Percentiles rank a stretch among this genome's conserved stretches.
Conservation (phyloP, 83 land plant species). For the Thuja plicata region DNA sequence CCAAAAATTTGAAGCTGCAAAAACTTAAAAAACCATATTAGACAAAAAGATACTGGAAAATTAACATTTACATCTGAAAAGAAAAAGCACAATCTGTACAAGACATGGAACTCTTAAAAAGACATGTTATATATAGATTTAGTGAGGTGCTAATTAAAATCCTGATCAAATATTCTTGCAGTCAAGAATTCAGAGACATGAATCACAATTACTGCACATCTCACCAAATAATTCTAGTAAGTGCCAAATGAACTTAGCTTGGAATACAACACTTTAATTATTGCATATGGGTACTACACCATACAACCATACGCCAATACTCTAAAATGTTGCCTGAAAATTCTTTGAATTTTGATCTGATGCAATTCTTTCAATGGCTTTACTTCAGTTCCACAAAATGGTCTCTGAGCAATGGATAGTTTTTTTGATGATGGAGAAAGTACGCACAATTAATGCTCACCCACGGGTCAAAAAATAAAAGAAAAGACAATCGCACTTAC, state of each 20-base stretch:
- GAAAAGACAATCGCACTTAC: constrained; percentile 28
- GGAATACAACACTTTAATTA: background rate
- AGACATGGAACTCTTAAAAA: background rate
- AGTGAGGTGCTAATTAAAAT: background rate
- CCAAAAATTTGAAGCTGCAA: background rate
- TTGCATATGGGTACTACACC: background rate
- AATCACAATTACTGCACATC: background rate
- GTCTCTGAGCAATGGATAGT: background rate
- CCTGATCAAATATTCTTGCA: background rate
- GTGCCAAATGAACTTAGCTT: background rate
- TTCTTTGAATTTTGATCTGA: background rate
- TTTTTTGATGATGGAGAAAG: background rate
- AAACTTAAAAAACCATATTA: no score
- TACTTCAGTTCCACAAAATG: background rate
- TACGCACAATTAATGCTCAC: background rate
- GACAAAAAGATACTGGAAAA: background rate
- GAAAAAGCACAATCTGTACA: background rate
- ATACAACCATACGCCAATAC: background rate
- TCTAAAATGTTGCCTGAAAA: background rate
- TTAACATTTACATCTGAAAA: no score
- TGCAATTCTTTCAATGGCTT: background rate
- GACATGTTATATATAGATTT: background rate
- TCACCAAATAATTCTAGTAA: background rate
- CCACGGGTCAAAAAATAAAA: background rate
- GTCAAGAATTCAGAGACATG: background rate